These are phyloP conservation scores for Agrostemma githago DNA, from an alignment of 148 eudicot genomes.

Conservation along the genomic window DNA sequence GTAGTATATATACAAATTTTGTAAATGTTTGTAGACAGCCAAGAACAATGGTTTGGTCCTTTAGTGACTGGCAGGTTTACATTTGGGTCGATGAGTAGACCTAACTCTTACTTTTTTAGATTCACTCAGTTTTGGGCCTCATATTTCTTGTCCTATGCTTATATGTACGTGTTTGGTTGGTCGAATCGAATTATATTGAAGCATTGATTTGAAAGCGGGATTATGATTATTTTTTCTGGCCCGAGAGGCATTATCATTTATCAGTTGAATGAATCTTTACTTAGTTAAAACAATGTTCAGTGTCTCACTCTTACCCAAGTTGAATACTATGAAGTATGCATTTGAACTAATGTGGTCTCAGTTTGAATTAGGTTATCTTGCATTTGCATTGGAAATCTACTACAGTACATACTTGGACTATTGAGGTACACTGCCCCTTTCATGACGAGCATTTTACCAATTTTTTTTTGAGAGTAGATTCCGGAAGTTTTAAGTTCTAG, in stretches of 20 bases:
- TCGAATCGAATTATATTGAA: no score
- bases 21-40: not conserved
- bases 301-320: not conserved
- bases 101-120: no score
- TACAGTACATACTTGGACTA: slow-evolving; percentile 20
- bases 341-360: not conserved
- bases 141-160: no score
- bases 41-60: not conserved
- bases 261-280: no score
- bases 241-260: no score
- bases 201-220: no score
- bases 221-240: no score
- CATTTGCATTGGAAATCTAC: slow-evolving; percentile 33
- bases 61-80: no score
- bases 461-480: not conserved
- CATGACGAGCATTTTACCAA: not conserved
- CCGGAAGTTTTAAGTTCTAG: slow-evolving; percentile 5
- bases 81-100: no score
- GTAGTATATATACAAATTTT: not conserved
- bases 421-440: slow-evolving; percentile 21
- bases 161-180: no score
- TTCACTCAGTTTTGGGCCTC: no score
- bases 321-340: slow-evolving; percentile 3
- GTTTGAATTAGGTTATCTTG: not conserved
- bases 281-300: no score